phyloP scores from a whole-genome alignment of 352 stramenopile genomes.

The Pythium utonaiense region DNA sequence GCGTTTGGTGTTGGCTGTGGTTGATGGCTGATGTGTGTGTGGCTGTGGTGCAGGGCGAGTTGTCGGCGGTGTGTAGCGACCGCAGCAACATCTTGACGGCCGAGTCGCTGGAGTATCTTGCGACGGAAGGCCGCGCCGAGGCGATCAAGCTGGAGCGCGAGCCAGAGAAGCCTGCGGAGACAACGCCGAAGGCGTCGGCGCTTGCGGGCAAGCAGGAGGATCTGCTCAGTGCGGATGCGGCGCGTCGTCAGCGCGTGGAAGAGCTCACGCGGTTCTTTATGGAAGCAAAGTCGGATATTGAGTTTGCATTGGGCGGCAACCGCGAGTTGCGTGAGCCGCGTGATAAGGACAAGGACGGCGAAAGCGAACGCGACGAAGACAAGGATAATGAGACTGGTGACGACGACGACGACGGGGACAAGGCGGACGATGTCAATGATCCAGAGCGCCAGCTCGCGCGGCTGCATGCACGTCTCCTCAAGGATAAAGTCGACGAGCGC shows the following conservation, averaged over 20 bases:
- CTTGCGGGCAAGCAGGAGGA: conserved; percentile 50
- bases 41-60: conserved; percentile 32
- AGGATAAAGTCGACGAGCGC: conserved; percentile 66
- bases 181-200: conserved; percentile 16
- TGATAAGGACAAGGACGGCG: conserved; percentile 64
- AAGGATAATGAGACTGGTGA: conserved; percentile 45
- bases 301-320: conserved; percentile 75
- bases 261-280: conserved; percentile 88
- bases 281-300: conserved; percentile 88
- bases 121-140: conserved; percentile 49
- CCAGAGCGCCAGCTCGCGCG: conserved; percentile 42
- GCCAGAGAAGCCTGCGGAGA: conserved; percentile 39
- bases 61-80: conserved; percentile 69
- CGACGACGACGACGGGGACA: conserved; percentile 52
- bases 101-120: conserved; percentile 75
- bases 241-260: conserved; percentile 75
- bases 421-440: conserved; percentile 38
- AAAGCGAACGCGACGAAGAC: conserved; percentile 67
- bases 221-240: conserved; percentile 68
- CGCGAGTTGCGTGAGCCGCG: conserved; percentile 66
- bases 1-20: too few relatives aligned
- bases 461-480: conserved; percentile 51
- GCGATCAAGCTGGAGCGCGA: conserved; percentile 72
- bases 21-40: background rate
- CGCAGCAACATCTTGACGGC: conserved; percentile 67